Evolutionary conservation across 73 alveolate species (phyloP).

Genomic region (Stentor roeselii): DNA sequence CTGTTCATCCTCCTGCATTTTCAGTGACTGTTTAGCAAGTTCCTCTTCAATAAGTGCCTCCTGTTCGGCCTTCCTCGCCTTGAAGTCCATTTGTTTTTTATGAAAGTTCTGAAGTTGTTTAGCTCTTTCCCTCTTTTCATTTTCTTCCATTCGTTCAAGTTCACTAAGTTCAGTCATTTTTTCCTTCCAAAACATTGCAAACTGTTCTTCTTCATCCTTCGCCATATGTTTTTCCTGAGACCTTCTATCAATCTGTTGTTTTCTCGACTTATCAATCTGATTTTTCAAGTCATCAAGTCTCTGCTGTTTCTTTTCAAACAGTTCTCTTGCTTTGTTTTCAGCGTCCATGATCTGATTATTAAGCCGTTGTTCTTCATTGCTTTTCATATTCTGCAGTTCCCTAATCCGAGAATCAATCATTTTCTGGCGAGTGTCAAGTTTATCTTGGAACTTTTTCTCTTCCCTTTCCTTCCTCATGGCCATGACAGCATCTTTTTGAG

Average conservation of each 20-base stretch:
- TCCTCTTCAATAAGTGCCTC: constrained; percentile 57
- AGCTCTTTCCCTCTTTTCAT: constrained; percentile 52
- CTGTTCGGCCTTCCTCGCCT: constrained; percentile 63
- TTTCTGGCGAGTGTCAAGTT: constrained; percentile 57
- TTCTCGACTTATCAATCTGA: constrained; percentile 71
- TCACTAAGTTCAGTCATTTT: constrained; percentile 58
- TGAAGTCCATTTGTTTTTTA: constrained; percentile 54
- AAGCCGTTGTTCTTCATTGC: constrained; percentile 64
- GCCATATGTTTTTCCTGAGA: constrained; percentile 57
- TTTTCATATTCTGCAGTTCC: constrained; percentile 42
- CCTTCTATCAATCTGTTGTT: constrained; percentile 52
- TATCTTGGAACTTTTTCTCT: constrained; percentile 58
- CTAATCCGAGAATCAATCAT: constrained; percentile 63
- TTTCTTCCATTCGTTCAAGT: constrained; percentile 63
- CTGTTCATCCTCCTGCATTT: constrained; percentile 67
- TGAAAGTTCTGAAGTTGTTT: constrained; percentile 63
- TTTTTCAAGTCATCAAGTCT: constrained; percentile 51
- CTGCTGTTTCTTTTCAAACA: constrained; percentile 58
- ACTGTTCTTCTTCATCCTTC: constrained; percentile 62
- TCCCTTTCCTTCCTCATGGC: constrained; percentile 61
- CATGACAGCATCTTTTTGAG: constrained; percentile 61
- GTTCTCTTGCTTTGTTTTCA: constrained; percentile 59
- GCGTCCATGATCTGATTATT: constrained; percentile 53
- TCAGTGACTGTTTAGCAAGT: constrained; percentile 66
- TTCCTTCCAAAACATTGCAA: constrained; percentile 70